A percentile compares a stretch with the other conserved stretches of the same genome.
phyloP scores from a whole-genome alignment of 2,329 filamentous ascomycete species.

The Neopestalotiopsis sp. region DNA sequence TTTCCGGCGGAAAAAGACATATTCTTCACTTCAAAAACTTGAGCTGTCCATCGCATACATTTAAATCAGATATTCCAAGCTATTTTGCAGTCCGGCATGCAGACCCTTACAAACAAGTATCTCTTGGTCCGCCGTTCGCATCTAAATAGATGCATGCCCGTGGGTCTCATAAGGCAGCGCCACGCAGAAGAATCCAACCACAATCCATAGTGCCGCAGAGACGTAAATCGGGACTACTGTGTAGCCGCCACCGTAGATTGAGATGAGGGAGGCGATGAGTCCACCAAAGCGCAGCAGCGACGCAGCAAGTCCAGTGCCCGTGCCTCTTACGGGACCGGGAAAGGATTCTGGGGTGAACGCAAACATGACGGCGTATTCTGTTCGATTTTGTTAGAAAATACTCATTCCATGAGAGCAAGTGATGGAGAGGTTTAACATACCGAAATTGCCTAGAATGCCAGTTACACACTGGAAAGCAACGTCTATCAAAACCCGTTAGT shows the following conservation, averaged over 20 bases:
- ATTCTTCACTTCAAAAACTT: no score
- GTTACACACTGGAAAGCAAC: constrained; percentile 48
- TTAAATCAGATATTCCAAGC: no score
- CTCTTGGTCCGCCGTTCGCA: not conserved
- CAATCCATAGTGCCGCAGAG: constrained; percentile 49
- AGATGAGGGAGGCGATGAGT: constrained; percentile 46
- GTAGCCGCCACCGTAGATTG: constrained; percentile 44
- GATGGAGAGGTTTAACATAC: constrained; percentile 24
- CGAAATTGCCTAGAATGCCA: constrained; percentile 49
- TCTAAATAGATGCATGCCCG: constrained; percentile 38
- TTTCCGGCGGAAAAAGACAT: no score
- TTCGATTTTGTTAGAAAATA: constrained; percentile 23
- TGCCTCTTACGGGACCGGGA: constrained; percentile 58
- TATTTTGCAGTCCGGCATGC: no score
- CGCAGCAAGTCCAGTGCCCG: constrained; percentile 52
- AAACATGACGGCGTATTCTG: constrained; percentile 43
- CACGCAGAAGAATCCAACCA: constrained; percentile 45
- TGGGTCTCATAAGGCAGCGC: constrained; percentile 51
- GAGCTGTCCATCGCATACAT: no score
- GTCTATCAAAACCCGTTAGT: constrained; percentile 22
- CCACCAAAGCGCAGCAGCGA: constrained; percentile 43
- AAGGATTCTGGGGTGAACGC: constrained; percentile 62
- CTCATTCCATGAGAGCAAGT: constrained; percentile 32
- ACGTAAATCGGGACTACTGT: constrained; percentile 49
- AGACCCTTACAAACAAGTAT: no score